Base-by-base conservation (phyloP, 345 rosid genomes). In the Arabis hirsuta region DNA sequence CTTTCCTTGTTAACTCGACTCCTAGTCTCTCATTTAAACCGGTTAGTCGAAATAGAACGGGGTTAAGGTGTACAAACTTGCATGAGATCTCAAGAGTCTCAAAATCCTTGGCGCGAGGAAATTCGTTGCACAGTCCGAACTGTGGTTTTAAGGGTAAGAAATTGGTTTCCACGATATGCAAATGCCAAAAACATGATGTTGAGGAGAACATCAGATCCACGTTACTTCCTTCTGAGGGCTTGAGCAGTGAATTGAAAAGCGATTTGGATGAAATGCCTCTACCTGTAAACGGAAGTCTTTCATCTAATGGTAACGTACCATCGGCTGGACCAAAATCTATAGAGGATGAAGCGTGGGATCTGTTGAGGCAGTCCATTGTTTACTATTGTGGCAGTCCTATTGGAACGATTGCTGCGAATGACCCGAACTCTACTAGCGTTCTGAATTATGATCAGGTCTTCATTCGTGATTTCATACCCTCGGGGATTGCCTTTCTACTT, bases 371-470 rank as follows among this genome's bases (percentile, higher is more conserved):
- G 61, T 89, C 98, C 47, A 54, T 87, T 68, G 98, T 91, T 72
- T 76, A 78, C 69, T 94, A 94, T 55, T 91, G 97, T 84, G 86
- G 90, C 34, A 87, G 80, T 82, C 92, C 98, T 2, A 73, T 91
- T 73, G 97, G 98, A 71, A 91, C 98, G 0, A 91, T 94, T 67
- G 95, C 98, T 82, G 98, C 98, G 70, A 91, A 84, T 64, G 98
- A 94, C 50, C 96, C 97, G 0, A 91, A 76, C 54, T 67, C 76
- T 70, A 73, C 87, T 24, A 86, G 76, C 29, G 79, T 85, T 19
- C 62, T 91, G 42, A 94, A 94, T 56, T 90, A 94, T 71, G 98
- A 94, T 82, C 97, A 93, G 75, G 94, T 93, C 72, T 93, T 93
- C 62, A 90, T 90, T 74, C 97, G 97, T 29, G 98, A 93, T 69